These are phyloP conservation scores for Sedum album DNA, from an alignment of 164 flowering plant species.

Conservation along the genomic window DNA sequence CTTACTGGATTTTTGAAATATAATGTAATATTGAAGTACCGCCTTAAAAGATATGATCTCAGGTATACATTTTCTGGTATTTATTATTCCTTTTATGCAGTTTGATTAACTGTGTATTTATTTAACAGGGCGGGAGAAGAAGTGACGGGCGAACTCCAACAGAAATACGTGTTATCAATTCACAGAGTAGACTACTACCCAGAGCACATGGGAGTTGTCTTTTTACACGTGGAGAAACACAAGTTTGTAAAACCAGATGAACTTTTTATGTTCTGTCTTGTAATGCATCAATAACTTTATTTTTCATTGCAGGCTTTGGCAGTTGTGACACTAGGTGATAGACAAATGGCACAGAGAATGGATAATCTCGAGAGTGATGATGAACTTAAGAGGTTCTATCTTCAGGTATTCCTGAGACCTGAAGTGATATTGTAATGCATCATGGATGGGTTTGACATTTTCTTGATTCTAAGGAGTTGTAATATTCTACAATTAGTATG, in stretches of 20 bases:
- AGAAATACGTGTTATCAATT: constrained; percentile 60
- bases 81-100: background rate
- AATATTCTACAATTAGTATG: background rate
- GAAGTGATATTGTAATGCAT: background rate
- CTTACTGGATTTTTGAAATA: background rate
- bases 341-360: constrained; percentile 87
- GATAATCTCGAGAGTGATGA: constrained; percentile 85
- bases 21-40: background rate
- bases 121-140: constrained; percentile 80
- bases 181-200: constrained; percentile 84
- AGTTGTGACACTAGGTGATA: constrained; percentile 97
- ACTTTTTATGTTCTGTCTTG: background rate
- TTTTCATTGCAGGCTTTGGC: constrained; percentile 56
- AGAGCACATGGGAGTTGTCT: constrained; percentile 99
- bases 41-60: background rate
- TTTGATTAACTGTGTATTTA: background rate
- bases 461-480: background rate
- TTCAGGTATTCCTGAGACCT: constrained; percentile 50
- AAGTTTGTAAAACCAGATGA: constrained; percentile 35
- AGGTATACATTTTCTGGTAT: background rate
- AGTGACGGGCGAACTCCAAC: constrained; percentile 84
- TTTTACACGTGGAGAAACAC: constrained; percentile 98
- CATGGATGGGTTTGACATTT: background rate
- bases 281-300: background rate
- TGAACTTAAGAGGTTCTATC: constrained; percentile 86